Evolutionary conservation across 331 rosid species (phyloP).

Genomic region (Malus hybrid): DNA sequence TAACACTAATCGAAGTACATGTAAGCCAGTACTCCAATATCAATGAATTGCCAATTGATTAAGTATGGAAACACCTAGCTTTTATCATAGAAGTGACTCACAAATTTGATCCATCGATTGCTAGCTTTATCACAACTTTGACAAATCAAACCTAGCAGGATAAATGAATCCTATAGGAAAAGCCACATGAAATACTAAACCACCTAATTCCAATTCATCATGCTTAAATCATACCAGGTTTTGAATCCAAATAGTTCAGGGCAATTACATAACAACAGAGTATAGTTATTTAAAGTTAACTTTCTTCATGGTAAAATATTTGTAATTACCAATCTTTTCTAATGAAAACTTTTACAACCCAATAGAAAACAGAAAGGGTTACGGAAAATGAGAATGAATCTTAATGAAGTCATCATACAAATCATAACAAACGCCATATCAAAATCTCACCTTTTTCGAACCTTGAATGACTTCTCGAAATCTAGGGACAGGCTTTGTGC

Average conservation of each 20-base stretch:
- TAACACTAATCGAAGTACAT: no score
- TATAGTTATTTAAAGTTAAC: background rate
- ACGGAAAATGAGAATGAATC: no score
- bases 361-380: background rate
- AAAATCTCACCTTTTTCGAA: slow-evolving; percentile 49
- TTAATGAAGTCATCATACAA: background rate
- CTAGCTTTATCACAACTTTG: background rate
- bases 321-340: background rate
- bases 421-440: background rate
- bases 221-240: background rate
- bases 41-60: background rate
- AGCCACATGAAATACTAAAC: background rate
- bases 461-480: slow-evolving; percentile 57
- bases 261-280: background rate
- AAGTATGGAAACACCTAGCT: background rate
- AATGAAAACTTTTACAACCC: background rate
- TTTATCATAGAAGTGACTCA: background rate
- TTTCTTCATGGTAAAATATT: background rate
- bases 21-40: no score
- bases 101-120: background rate
- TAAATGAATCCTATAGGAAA: background rate
- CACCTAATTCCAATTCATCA: background rate
- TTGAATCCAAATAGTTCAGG: background rate
- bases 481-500: slow-evolving; percentile 67
- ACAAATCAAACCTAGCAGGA: background rate